Conservation (phyloP, 2,329 filamentous ascomycete species). For the Botrytis pseudocinerea region DNA sequence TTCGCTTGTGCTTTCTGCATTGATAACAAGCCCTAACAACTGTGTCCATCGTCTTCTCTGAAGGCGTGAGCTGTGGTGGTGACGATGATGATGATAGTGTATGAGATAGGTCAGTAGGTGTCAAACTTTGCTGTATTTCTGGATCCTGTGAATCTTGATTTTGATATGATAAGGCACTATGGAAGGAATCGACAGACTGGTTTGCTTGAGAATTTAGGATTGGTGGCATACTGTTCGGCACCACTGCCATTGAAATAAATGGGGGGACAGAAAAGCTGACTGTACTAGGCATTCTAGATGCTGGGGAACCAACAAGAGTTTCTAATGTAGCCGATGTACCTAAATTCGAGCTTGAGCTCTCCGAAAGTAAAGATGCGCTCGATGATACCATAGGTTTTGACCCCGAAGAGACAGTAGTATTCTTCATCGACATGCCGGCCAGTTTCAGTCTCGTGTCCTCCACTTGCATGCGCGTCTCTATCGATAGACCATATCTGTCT, state of each 20-base stretch:
- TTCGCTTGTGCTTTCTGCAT: no score
- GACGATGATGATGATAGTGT: no score
- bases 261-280: background rate
- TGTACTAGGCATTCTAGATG: background rate
- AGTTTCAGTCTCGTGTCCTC: constrained; percentile 24
- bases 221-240: background rate
- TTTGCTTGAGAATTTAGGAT: constrained; percentile 19
- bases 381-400: background rate
- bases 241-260: constrained; percentile 13
- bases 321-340: background rate
- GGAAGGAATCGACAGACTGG: constrained; percentile 25
- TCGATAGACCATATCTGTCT: background rate
- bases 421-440: constrained; percentile 14
- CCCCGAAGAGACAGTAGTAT: background rate
- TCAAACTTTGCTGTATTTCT: no score
- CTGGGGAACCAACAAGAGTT: background rate
- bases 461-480: constrained; percentile 25
- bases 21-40: no score
- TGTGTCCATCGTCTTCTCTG: no score
- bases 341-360: background rate
- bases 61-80: no score
- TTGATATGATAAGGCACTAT: constrained; percentile 22
- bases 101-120: no score
- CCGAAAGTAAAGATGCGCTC: background rate
- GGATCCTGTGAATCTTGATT: background rate